Evolutionary conservation across 108 stramenopile genomes (phyloP), one percentile per base, ranked within the genome.

Genomic region (Seminavis robusta): DNA sequence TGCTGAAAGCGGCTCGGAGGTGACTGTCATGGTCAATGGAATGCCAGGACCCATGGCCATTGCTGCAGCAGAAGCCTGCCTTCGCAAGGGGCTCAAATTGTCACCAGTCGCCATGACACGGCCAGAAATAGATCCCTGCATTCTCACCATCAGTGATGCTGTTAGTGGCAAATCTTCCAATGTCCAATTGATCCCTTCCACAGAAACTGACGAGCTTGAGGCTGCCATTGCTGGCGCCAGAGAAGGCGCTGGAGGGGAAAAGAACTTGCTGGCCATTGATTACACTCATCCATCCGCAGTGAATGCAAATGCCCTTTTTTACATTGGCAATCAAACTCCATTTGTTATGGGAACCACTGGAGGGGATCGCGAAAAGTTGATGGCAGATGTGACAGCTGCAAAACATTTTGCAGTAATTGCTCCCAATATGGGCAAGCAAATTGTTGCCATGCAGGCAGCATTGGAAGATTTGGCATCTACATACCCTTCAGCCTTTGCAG

Each of bases 401-500:
- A 61, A 66, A 15, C 83, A 88, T 57, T 94, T 86, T 59, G 95
- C 95, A 33, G 92, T 99, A 3, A 96, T 99, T 74, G 98, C 98
- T 10, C 98, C 97, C 34, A 99, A 99, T 69, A 99, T 99, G 98
- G 95, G 89, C 23, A 99, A 99, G 71, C 96, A 97, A 69, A 98
- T 99, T 71, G 98, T 98, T 11, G 98, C 98, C n/a, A 81, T 98
- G 73, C 95, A 99, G 66, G 79, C 94, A 23, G 94, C 89, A 16
- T 59, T 99, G 55, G 95, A 94, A 65, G 76, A 83, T 47, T 79
- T 95, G 77, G 93, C 96, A 3, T 52, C 37, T 29, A 84, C 87
- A 27, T 99, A 94, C 61, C 97, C 97, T 10, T 79, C 82, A 4
- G 81, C 95, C 23, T 99, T 99, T 78, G 74, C 70, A 13, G 97